Percentiles rank a stretch among this genome's conserved stretches.
These are phyloP conservation scores for Aspergillus sp. DNA, from an alignment of 2,329 filamentous ascomycete genomes.

Conservation along the genomic window DNA sequence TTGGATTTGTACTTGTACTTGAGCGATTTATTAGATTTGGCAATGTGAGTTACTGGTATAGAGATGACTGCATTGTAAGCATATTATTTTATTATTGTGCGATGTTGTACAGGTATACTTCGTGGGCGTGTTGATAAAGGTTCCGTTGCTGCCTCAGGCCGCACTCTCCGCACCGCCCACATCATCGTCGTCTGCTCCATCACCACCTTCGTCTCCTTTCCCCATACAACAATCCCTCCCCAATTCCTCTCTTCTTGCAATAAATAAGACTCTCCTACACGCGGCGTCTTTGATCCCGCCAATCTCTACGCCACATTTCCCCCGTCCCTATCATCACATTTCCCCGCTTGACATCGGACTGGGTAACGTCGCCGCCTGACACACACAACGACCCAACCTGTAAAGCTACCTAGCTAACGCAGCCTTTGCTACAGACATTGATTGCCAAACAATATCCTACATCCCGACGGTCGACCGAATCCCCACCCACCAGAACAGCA, in stretches of 20 bases:
- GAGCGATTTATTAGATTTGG: no score
- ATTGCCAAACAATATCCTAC: background rate
- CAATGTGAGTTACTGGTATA: no score
- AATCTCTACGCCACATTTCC: no score
- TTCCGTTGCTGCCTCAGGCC: background rate
- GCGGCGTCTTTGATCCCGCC: no score
- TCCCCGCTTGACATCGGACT: no score
- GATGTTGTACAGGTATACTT: background rate
- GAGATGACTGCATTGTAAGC: no score
- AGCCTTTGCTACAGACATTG: no score
- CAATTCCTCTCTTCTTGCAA: background rate
- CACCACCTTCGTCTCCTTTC: background rate
- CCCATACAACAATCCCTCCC: background rate
- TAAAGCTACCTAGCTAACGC: no score
- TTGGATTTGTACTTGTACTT: no score
- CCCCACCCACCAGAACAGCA: constrained; percentile 1
- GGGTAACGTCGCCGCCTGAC: no score
- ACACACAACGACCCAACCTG: no score
- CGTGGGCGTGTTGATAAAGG: background rate
- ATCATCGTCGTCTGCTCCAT: background rate
- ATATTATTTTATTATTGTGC: background rate
- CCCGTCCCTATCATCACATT: no score
- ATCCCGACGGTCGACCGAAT: background rate
- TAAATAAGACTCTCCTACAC: background rate
- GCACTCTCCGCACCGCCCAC: background rate